These are phyloP conservation scores for Colletotrichum camelliae DNA, from an alignment of 2,329 filamentous ascomycete species.

Conservation along the genomic window DNA sequence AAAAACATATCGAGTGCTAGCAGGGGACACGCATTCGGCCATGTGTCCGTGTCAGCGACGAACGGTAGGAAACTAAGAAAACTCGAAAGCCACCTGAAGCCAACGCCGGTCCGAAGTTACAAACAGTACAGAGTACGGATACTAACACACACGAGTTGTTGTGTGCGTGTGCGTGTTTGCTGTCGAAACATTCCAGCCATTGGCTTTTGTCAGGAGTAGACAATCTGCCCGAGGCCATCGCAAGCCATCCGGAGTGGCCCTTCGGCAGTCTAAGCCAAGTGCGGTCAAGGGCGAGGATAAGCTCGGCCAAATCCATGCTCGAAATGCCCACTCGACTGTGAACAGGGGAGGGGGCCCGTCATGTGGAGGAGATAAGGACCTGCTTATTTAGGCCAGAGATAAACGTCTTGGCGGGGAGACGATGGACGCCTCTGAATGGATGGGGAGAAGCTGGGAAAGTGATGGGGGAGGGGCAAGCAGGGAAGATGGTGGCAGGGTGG, in stretches of 20 bases:
- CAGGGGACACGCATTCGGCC: neutral
- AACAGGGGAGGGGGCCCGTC: neutral
- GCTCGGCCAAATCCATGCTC: conserved; percentile 11
- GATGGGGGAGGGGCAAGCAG: neutral
- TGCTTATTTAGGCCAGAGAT: conserved; percentile 21
- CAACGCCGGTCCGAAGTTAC: neutral
- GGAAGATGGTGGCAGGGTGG: conserved; percentile 19
- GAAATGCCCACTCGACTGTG: neutral
- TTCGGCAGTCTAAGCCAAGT: conserved; percentile 9
- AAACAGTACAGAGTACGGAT: neutral
- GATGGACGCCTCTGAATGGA: neutral
- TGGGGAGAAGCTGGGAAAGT: neutral
- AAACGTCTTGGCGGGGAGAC: conserved; percentile 22
- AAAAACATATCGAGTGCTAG: neutral
- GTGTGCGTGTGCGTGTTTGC: neutral
- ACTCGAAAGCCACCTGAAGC: neutral
- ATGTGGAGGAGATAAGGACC: conserved; percentile 22
- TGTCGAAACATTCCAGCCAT: neutral
- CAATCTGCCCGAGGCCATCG: neutral
- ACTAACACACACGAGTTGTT: neutral
- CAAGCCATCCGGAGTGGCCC: neutral
- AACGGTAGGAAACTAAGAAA: neutral
- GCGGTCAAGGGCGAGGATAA: conserved; percentile 16
- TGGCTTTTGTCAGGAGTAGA: neutral
- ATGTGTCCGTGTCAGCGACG: neutral